Base-by-base conservation (phyloP, 495 filamentous ascomycete genomes). In the Tuber melanosporum region DNA sequence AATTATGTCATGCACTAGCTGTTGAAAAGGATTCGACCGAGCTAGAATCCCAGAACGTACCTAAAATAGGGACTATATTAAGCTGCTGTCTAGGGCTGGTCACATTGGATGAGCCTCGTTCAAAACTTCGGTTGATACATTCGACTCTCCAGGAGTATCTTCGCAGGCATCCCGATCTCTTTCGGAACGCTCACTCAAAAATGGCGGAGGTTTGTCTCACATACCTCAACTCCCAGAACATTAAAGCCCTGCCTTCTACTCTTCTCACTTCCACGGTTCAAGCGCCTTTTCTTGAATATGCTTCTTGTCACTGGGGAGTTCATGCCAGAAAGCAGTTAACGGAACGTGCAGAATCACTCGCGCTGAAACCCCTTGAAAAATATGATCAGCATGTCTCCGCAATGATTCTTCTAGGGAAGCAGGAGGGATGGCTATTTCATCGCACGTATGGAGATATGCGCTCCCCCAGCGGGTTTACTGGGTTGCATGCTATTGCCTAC, bases 241-340 rank as follows among this genome's bases (percentile, higher is more conserved):
- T 52, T 52, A 10, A n/a, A 7, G 9, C n/a, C 49, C 49, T 52
- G 2, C 7, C 49, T 7, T 22, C 49, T 10, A n/a, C 8, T 10
- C 49, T n/a, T 8, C 3, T 0, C 0, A 1, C 9, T n/a, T 22
- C 8, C 49, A 22, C 9, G 6, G 0, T 3, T 3, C 8, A n/a
- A 3, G 3, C 2, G n/a, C 49, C 49, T 1, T 52, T 52, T n/a
- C 49, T 52, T 7, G 8, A 52, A 10, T 52, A 52, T 22, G 8
- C 49, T 9, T 52, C 49, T n/a, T 52, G 49, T n/a, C n/a, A 52
- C 22, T 52, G 49, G 49, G 49, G 49, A 52, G 49, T 8, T 0
- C 49, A 52, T n/a, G 49, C 49, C 3, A 52, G 49, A n/a, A 12
- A n/a, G 8, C 20, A 2, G 8, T 10, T 52, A n/a, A n/a, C 22